A percentile compares a stretch with the other conserved stretches of the same genome.
These are phyloP conservation scores for Nicotiana rustica DNA, from an alignment of 305 asterid species.

Conservation along the genomic window DNA sequence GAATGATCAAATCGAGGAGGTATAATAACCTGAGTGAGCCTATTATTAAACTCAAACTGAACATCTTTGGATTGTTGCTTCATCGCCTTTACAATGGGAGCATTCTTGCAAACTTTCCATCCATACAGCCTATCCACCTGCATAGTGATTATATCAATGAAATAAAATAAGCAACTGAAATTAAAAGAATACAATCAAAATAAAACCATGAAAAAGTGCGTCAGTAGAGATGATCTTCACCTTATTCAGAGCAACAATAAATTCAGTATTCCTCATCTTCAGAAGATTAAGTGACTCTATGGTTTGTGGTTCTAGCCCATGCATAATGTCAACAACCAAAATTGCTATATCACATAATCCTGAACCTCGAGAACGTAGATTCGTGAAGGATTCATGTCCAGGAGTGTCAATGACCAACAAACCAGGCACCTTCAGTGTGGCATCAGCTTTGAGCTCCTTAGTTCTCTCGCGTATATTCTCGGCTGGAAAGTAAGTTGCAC, in stretches of 20 bases:
- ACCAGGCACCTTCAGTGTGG: slow-evolving; percentile 95
- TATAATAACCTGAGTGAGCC: slow-evolving; percentile 71
- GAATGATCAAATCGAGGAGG: slow-evolving; percentile 34
- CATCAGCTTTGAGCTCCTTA: slow-evolving; percentile 97
- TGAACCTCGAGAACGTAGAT: slow-evolving; percentile 97
- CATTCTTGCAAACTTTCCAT: slow-evolving; percentile 81
- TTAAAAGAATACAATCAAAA: slow-evolving; percentile 30
- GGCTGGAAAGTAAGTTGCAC: slow-evolving; percentile 98
- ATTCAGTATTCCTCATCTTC: slow-evolving; percentile 92
- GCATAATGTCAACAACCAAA: slow-evolving; percentile 98
- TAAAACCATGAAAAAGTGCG: slow-evolving; percentile 27
- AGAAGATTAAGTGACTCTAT: slow-evolving; percentile 95
- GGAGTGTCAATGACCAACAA: slow-evolving; percentile 97
- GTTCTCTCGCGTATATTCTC: slow-evolving; percentile 98
- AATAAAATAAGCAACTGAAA: slow-evolving; percentile 25
- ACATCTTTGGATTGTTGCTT: slow-evolving; percentile 86
- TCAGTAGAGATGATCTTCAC: slow-evolving; percentile 49
- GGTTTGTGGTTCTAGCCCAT: slow-evolving; percentile 97
- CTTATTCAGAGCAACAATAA: slow-evolving; percentile 95
- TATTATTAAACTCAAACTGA: slow-evolving; percentile 64
- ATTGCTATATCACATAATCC: slow-evolving; percentile 99
- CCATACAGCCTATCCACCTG: slow-evolving; percentile 95
- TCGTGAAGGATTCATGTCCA: slow-evolving; percentile 98
- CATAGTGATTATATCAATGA: slow-evolving; percentile 35
- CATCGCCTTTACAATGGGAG: slow-evolving; percentile 87